Evolutionary conservation across 257 asterid genomes (phyloP).

Genomic region (Fraxinus quadrangulata): DNA sequence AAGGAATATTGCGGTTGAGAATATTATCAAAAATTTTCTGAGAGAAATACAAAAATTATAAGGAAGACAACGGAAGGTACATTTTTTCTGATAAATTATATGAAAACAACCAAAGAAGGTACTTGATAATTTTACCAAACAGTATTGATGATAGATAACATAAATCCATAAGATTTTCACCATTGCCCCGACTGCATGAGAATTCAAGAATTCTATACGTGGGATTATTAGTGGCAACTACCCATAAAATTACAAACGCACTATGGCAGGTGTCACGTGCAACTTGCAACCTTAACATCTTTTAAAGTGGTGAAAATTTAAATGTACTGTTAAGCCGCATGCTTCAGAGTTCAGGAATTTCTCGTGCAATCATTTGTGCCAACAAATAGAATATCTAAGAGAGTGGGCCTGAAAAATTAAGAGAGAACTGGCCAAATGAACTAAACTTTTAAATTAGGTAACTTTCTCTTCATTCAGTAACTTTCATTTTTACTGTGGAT

Average conservation of each 20-base stretch:
- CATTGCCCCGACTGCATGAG: background rate
- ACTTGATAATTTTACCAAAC: background rate
- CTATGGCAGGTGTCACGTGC: background rate
- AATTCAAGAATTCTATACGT: background rate
- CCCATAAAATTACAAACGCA: background rate
- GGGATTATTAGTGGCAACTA: background rate
- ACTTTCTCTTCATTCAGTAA: background rate
- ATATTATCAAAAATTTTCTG: constrained; percentile 93
- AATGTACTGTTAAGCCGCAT: background rate
- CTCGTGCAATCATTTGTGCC: no score
- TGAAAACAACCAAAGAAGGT: constrained; percentile 12
- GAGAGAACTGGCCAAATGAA: background rate
- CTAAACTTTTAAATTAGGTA: background rate
- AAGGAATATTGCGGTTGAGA: constrained; percentile 93
- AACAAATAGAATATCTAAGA: no score
- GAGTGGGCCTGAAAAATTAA: no score
- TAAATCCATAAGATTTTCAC: background rate
- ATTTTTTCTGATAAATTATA: no score
- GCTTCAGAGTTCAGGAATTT: background rate
- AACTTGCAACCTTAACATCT: background rate
- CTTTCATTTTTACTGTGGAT: background rate
- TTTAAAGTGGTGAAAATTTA: background rate
- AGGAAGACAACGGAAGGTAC: constrained; percentile 5
- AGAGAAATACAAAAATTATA: constrained; percentile 20
- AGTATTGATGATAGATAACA: background rate